A percentile compares a stretch with the other conserved stretches of the same genome.
These are phyloP conservation scores for Orbilia oligospora DNA, from an alignment of 2,329 filamentous ascomycete genomes.

Conservation along the genomic window DNA sequence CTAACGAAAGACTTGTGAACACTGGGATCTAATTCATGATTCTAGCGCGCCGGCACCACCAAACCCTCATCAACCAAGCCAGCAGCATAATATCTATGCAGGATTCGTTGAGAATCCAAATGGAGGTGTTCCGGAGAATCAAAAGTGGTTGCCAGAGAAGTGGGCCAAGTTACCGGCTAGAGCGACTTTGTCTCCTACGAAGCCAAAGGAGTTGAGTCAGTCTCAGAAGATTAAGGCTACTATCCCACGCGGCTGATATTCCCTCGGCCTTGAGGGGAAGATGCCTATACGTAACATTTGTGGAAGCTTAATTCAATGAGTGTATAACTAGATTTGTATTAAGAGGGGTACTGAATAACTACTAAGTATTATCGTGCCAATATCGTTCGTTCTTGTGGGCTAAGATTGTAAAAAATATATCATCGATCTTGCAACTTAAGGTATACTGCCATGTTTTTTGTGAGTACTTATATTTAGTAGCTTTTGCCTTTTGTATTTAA, in stretches of 20 bases:
- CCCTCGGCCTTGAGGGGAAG: background rate
- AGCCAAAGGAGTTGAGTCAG: background rate
- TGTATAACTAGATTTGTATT: too few species aligned
- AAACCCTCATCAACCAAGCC: background rate
- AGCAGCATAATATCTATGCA: background rate
- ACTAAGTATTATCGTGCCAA: too few species aligned
- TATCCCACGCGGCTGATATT: background rate
- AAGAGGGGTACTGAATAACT: too few species aligned
- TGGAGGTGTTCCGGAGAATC: background rate
- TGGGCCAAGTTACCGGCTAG: conserved; percentile 1
- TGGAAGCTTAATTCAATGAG: too few species aligned
- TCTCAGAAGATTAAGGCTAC: background rate
- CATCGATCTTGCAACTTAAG: too few species aligned
- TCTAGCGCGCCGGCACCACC: background rate
- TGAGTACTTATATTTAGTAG: too few species aligned
- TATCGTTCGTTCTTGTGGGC: too few species aligned
- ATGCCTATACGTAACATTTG: too few species aligned
- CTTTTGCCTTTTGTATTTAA: too few species aligned
- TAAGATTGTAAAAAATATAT: too few species aligned
- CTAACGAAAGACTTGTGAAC: background rate
- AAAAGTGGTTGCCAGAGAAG: conserved; percentile 1
- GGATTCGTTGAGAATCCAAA: background rate
- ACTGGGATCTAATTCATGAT: background rate
- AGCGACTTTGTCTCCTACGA: background rate
- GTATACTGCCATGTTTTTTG: too few species aligned